phyloP scores from a whole-genome alignment of 78 protist genomes.

The Planoprotostelium fungivorum region DNA sequence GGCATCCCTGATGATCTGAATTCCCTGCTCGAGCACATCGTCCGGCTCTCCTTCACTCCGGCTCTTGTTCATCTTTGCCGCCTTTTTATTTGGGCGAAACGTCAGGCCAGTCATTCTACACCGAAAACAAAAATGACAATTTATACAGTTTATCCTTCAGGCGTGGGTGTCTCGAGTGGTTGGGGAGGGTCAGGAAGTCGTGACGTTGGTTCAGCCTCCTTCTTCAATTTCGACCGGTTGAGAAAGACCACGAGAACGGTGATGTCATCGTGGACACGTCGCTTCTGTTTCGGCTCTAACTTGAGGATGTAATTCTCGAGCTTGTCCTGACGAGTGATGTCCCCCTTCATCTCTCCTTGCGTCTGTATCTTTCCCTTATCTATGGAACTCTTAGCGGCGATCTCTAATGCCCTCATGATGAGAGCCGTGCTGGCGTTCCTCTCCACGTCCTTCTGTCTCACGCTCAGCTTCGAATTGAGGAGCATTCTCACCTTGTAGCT shows the following conservation, averaged over 20 bases:
- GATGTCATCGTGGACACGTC: neutral
- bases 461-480: neutral
- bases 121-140: too few relatives aligned
- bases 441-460: neutral
- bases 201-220: too few relatives aligned
- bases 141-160: too few relatives aligned
- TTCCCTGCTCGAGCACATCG: neutral
- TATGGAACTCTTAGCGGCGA: neutral
- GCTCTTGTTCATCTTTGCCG: neutral
- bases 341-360: neutral
- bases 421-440: neutral
- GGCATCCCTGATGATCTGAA: neutral
- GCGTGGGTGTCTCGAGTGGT: too few relatives aligned
- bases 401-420: neutral
- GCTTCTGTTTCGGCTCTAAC: neutral
- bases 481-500: neutral
- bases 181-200: too few relatives aligned
- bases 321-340: neutral
- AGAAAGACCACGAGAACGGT: neutral
- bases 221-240: too few relatives aligned
- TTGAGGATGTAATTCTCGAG: neutral
- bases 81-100: too few relatives aligned
- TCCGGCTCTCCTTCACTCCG: neutral
- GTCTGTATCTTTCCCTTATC: too few relatives aligned
- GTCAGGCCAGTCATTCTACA: too few relatives aligned